phyloP scores from a whole-genome alignment of 2,329 filamentous ascomycete genomes.

The Fusarium pseudograminearum region DNA sequence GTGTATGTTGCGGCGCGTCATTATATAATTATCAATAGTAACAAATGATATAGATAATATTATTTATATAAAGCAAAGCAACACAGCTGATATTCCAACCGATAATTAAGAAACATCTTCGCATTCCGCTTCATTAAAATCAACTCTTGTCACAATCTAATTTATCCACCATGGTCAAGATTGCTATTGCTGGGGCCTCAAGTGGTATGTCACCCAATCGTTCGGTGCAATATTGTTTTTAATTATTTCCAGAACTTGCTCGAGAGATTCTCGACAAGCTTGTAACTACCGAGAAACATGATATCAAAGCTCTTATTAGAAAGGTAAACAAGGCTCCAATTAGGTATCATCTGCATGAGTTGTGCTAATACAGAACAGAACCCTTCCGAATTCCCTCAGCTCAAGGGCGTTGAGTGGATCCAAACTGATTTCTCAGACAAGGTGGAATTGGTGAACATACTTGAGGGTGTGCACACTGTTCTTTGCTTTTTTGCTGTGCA shows the following conservation, averaged over 20 bases:
- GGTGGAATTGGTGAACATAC: neutral
- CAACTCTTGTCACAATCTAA: neutral
- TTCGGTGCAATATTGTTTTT: accelerated
- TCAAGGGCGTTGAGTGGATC: neutral
- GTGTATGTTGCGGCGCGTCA: neutral
- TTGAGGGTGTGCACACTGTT: neutral
- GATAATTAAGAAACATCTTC: neutral
- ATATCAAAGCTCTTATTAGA: neutral
- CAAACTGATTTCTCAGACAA: neutral
- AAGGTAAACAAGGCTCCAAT: neutral
- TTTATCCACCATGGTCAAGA: neutral
- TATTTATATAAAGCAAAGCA: neutral
- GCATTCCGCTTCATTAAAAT: neutral
- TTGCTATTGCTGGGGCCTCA: conserved; percentile 8
- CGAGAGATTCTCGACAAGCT: conserved; percentile 13
- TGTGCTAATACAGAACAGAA: accelerated
- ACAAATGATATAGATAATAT: neutral
- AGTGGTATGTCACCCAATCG: neutral
- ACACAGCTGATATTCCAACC: neutral
- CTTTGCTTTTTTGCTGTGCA: conserved; percentile 13
- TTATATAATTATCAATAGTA: neutral
- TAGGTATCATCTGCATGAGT: accelerated
- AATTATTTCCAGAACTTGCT: neutral
- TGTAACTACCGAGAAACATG: conserved; percentile 3
- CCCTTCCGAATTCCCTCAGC: neutral